phyloP scores from a whole-genome alignment of 2,329 filamentous ascomycete genomes.

The Elsinoe perseae region DNA sequence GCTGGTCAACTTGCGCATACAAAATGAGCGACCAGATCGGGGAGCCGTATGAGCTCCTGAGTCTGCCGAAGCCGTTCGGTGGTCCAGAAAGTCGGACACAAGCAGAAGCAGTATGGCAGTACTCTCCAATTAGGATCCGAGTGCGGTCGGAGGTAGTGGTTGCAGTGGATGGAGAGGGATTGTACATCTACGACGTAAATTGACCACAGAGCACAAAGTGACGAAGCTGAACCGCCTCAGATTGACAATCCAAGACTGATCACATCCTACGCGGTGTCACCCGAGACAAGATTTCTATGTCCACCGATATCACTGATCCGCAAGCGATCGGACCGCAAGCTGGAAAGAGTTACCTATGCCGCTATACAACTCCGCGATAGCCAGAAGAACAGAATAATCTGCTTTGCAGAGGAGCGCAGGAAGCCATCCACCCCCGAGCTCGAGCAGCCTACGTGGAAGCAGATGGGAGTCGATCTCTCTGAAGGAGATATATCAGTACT shows the following conservation, averaged over 20 bases:
- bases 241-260: conserved; percentile 53
- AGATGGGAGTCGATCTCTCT: conserved; percentile 21
- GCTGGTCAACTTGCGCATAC: background rate
- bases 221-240: conserved; percentile 30
- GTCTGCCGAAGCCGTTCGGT: conserved; percentile 38
- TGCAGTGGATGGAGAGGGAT: conserved; percentile 52
- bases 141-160: conserved; percentile 56
- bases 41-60: conserved; percentile 35
- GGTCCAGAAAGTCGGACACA: conserved; percentile 34
- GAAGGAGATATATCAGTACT: conserved; percentile 28
- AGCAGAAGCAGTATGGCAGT: conserved; percentile 44
- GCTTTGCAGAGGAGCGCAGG: conserved; percentile 45
- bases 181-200: conserved; percentile 56
- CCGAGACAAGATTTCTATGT: conserved; percentile 50
- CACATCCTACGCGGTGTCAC: conserved; percentile 54
- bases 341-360: conserved; percentile 51
- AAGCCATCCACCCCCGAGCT: conserved; percentile 26
- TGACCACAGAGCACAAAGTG: background rate
- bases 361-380: conserved; percentile 21
- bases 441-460: conserved; percentile 23
- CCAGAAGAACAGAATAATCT: conserved; percentile 45
- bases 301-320: conserved; percentile 52
- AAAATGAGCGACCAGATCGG: conserved; percentile 23
- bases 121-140: conserved; percentile 50
- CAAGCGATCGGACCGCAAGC: conserved; percentile 38